Evolutionary conservation across 2,329 filamentous ascomycete genomes (phyloP), one percentile per base, ranked within the genome.

Genomic region (Aspergillus pseudoterreus): DNA sequence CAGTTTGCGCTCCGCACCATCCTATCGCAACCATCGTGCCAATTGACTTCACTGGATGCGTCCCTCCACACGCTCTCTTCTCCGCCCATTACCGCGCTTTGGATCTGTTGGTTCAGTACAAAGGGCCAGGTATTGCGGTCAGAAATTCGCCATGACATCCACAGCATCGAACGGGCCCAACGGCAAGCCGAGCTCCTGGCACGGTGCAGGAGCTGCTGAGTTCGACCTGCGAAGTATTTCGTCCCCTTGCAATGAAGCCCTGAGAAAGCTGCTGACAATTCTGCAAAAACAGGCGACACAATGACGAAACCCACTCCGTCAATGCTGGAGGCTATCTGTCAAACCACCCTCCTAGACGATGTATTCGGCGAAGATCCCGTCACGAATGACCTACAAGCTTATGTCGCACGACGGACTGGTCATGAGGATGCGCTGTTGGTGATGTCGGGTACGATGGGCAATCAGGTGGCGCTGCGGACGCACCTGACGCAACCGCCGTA

Each of bases 381-480:
- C 0, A 96, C 92, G 1, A 84, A 81, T 46, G 78, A 82, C 21
- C 82, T 97, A 38, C 88, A 96, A 69, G 73, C 79, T 43, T 85
- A 88, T 67, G 79, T 95, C 42, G 89, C 90, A 15, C 67, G 79
- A 30, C 79, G 95, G 3, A 82, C 89, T 1, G 83, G 83, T 59
- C 91, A 95, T 61, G 86, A 91, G 63, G 84, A 83, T 6, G 87
- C 82, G 0, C 77, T 96, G 4, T 85, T 96, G 49, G 89, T 96
- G 50, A 78, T 95, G 53, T 94, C 89, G 0, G 92, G 92, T 3
- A 96, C 92, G 4, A 96, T 96, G 91, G 91, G 90, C 38, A 96
- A 96, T 72, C 91, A 96, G 69, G 77, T 96, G 15, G 86, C 87
- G 0, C 79, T 96, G 39, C 84, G 92, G 36, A 81, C 88, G 1